Evolutionary conservation across 345 rosid genomes (phyloP), one percentile per base, ranked within the genome.

Genomic region (Euphorbia tirucalli): DNA sequence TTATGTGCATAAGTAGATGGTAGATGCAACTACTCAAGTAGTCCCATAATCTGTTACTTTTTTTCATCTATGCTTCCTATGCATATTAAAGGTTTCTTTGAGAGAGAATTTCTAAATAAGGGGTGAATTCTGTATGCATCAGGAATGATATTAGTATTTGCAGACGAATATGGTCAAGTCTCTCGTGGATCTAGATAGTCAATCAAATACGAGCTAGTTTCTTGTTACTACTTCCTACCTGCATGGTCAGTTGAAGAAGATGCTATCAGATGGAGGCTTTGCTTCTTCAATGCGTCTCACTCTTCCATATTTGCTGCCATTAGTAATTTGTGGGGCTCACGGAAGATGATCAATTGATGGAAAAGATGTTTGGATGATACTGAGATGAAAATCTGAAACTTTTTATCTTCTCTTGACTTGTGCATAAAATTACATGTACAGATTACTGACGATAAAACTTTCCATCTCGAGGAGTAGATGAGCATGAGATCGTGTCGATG

Each of bases 161-260:
- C 61, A 21, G 30, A 15, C 8, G 61, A 16, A 24, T 35, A 21
- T 49, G 49, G 61, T 61, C 67, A 61, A 67, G 69, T 7, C 21
- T 62, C 4, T 78, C 41, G 16, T 32, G 69, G 60, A 48, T 50
- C 63, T 48, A 43, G 73, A 59, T 35, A 61, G 68, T 44, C 44
- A 64, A 43, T 52, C 46, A 57, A 37, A 58, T 69, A 58, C 74
- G 25, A 52, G 61, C 58, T 41, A 0, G 55, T 68, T 61, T 75
- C 27, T 69, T 22, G 41, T 75, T 71, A 59, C 65, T 60, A 43
- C n/a, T 57, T 24, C 8, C 32, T 11, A 54, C 52, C 44, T 25
- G 19, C 31, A 46, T 41, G 59, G 32, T 71, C 71, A 57, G 57
- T 41, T 56, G 39, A 62, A 24, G 22, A 25, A 7, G 72, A 55